These are phyloP conservation scores for Piloderma croceum DNA, from an alignment of 768 basidiomycete species.

Conservation along the genomic window DNA sequence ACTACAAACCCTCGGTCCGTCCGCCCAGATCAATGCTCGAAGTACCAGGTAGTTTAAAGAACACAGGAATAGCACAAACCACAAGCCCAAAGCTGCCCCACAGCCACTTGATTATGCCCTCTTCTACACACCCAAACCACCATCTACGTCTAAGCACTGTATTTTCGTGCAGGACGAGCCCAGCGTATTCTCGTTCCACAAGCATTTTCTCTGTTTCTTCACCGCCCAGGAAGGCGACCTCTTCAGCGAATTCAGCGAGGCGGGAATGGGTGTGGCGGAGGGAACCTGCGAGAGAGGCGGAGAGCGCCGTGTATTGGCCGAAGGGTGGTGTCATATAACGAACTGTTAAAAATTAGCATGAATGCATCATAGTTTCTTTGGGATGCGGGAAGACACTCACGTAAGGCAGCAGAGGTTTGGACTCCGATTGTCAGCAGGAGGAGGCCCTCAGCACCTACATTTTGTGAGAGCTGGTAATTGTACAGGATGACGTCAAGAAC, in stretches of 20 bases:
- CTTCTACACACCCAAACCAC: constrained; percentile 90
- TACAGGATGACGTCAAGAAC: constrained; percentile 89
- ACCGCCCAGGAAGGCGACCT: constrained; percentile 83
- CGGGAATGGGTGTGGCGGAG: constrained; percentile 90
- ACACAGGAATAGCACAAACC: constrained; percentile 91
- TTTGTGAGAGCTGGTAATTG: constrained; percentile 91
- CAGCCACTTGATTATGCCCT: constrained; percentile 93
- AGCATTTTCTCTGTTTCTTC: constrained; percentile 88
- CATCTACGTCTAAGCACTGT: constrained; percentile 72
- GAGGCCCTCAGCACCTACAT: constrained; percentile 91
- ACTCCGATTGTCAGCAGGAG: constrained; percentile 78
- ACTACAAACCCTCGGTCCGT: constrained; percentile 73
- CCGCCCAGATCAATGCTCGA: constrained; percentile 66
- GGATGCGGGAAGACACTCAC: constrained; percentile 42
- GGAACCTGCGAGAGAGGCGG: constrained; percentile 83
- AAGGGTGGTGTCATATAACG: constrained; percentile 87
- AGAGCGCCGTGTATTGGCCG: constrained; percentile 83
- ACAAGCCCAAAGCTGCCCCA: constrained; percentile 93
- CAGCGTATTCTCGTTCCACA: constrained; percentile 83
- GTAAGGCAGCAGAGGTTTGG: constrained; percentile 73
- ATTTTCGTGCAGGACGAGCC: constrained; percentile 80
- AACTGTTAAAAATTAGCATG: constrained; percentile 41
- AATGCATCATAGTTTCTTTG: not conserved
- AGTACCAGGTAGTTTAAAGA: constrained; percentile 78
- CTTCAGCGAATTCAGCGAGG: constrained; percentile 82